These are phyloP conservation scores for Boletus pseudopeckii DNA, from an alignment of 768 basidiomycete species.

Conservation along the genomic window DNA sequence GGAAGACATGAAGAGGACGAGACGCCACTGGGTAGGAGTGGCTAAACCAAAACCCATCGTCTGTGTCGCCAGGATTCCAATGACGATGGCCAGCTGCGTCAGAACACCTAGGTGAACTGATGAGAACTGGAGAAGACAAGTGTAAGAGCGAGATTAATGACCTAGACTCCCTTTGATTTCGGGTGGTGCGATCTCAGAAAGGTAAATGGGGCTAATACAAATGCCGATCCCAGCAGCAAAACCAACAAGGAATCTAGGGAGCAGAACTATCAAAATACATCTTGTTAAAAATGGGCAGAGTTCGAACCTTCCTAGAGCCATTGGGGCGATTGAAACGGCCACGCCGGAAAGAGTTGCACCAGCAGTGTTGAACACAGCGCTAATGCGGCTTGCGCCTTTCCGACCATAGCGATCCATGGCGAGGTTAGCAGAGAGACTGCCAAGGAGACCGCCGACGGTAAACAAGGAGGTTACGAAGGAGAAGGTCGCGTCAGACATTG, in stretches of 20 bases:
- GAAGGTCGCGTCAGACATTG: constrained; percentile 73
- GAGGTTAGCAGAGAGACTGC: constrained; percentile 64
- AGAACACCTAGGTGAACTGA: constrained; percentile 54
- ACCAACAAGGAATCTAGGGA: constrained; percentile 59
- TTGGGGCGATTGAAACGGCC: constrained; percentile 49
- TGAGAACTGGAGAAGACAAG: not conserved
- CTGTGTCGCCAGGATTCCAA: constrained; percentile 88
- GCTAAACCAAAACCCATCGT: constrained; percentile 67
- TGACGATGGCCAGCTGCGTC: constrained; percentile 78
- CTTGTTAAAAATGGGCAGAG: not conserved
- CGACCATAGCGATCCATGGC: constrained; percentile 72
- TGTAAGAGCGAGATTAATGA: constrained; percentile 35
- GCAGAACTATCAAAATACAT: not conserved
- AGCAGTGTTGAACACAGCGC: constrained; percentile 49
- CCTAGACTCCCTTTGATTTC: constrained; percentile 74
- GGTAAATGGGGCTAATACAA: constrained; percentile 78
- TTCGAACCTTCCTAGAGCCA: constrained; percentile 67
- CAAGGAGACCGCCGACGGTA: constrained; percentile 82
- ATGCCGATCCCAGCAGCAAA: constrained; percentile 68
- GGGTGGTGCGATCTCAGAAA: constrained; percentile 81
- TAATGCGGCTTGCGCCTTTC: constrained; percentile 60
- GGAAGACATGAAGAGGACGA: constrained; percentile 63
- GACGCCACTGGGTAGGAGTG: constrained; percentile 64
- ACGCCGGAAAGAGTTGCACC: constrained; percentile 68
- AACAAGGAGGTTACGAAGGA: constrained; percentile 83